Evolutionary conservation across 345 rosid genomes (phyloP).

Genomic region (Carallia pectinifolia): DNA sequence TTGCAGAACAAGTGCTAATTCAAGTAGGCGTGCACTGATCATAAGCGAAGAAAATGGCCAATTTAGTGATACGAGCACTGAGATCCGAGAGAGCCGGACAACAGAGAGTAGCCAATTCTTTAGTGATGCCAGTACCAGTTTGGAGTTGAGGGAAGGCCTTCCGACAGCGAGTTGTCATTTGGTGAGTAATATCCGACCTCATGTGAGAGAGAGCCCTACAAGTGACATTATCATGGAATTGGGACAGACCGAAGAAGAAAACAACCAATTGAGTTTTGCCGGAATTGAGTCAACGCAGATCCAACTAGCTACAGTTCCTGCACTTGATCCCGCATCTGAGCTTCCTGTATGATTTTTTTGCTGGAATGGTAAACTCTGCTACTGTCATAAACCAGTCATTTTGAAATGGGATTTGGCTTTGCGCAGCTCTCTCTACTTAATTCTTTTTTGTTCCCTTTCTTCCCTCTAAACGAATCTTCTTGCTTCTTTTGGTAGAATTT

Average conservation of each 20-base stretch:
- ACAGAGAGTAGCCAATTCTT: conserved; percentile 11
- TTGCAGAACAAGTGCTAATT: conserved; percentile 43
- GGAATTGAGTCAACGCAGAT: background rate
- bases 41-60: conserved; percentile 26
- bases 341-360: background rate
- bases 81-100: background rate
- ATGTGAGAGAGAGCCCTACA: background rate
- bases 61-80: conserved; percentile 18
- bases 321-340: background rate
- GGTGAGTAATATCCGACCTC: background rate
- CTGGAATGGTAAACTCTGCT: background rate
- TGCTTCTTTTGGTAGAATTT: too few relatives aligned
- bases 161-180: background rate
- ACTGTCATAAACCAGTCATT: background rate
- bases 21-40: conserved; percentile 10
- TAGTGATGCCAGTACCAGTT: conserved; percentile 5
- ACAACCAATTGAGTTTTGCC: background rate
- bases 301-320: background rate
- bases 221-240: background rate
- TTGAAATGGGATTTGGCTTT: background rate
- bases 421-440: background rate
- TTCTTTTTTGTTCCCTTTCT: too few relatives aligned
- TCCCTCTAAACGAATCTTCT: too few relatives aligned
- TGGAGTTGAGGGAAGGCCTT: conserved; percentile 6
- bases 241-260: conserved; percentile 1